Base-by-base conservation (phyloP, 208 protist genomes). In the Leishmania lainsoni region DNA sequence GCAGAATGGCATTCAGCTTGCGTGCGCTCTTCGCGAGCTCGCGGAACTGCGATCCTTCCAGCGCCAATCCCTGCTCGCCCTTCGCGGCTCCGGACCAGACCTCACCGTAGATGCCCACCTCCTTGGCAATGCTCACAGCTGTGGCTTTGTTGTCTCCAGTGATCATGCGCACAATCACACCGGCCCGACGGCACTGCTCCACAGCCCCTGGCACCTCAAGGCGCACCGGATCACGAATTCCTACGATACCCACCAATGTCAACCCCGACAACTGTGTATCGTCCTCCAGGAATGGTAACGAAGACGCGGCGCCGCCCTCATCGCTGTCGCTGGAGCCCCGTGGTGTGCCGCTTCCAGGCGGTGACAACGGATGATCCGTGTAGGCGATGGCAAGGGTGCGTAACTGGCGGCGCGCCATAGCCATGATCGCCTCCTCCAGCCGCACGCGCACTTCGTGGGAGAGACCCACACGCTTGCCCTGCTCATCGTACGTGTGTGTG, bases 81-180 rank as follows among this genome's bases (percentile, higher is more conserved):
- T 42, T 45, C 63, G 74, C 78, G 22, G 83, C 74, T 6, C 75
- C 79, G 0, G 65, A 59, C 81, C 81, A 85, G 70, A 85, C 81
- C 52, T 59, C 29, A n/a, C 81, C 85, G 51, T 80, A 81, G 70
- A 85, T 81, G 58, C 81, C 81, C 65, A 85, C 85, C 68, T 79
- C 85, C 58, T 78, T 81, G 32, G 98, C 98, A 76, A 99, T 99
- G 78, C 93, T 93, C 20, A 94, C 86, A 20, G 99, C 98, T 2
- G 98, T 99, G 32, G 92, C 79, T 17, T 96, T 81, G 76, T 96
- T 94, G 81, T 99, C 98, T 65, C 98, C 99, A 12, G 98, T 99
- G 29, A 99, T 93, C 98, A 99, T 99, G 82, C 98, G 84, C n/a
- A 99, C 98, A 12, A 89, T 91, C 48, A 99, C 92, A 29, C 98